These are phyloP conservation scores for Suillus discolor DNA, from an alignment of 768 basidiomycete species.

Conservation along the genomic window DNA sequence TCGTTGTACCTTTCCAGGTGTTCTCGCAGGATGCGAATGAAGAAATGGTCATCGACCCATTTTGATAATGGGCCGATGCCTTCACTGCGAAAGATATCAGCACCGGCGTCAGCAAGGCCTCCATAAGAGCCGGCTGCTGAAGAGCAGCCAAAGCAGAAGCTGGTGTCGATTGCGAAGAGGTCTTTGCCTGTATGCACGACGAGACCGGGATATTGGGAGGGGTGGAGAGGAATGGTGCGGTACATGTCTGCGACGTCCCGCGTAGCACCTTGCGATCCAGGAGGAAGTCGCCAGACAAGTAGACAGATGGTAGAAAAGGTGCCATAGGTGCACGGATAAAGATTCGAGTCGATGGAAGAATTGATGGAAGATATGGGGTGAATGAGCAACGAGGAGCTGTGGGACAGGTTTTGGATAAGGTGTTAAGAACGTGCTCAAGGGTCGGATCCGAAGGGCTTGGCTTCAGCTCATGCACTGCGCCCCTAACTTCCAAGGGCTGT, in stretches of 20 bases:
- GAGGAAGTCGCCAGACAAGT: no score
- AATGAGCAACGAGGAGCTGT: neutral
- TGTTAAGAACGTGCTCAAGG: no score
- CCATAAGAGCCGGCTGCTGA: conserved; percentile 31
- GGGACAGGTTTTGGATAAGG: conserved; percentile 42
- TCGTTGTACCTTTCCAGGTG: conserved; percentile 12
- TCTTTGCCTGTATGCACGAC: neutral
- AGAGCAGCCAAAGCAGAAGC: conserved; percentile 25
- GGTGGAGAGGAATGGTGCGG: no score
- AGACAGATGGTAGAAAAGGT: neutral
- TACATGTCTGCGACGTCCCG: no score
- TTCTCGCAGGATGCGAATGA: conserved; percentile 12
- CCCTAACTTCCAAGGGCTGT: no score
- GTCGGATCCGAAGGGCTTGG: no score
- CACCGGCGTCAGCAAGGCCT: conserved; percentile 21
- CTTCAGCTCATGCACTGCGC: no score
- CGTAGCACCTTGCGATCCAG: no score
- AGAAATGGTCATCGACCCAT: conserved; percentile 30
- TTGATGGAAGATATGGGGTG: no score
- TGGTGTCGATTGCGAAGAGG: conserved; percentile 28
- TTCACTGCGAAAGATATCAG: rapidly evolving
- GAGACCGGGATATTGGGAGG: no score
- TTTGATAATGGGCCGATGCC: conserved; percentile 25
- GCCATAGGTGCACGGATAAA: no score
- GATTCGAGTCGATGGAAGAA: no score